Conservation (phyloP, 108 stramenopile species). For the Parietichytrium sp. region DNA sequence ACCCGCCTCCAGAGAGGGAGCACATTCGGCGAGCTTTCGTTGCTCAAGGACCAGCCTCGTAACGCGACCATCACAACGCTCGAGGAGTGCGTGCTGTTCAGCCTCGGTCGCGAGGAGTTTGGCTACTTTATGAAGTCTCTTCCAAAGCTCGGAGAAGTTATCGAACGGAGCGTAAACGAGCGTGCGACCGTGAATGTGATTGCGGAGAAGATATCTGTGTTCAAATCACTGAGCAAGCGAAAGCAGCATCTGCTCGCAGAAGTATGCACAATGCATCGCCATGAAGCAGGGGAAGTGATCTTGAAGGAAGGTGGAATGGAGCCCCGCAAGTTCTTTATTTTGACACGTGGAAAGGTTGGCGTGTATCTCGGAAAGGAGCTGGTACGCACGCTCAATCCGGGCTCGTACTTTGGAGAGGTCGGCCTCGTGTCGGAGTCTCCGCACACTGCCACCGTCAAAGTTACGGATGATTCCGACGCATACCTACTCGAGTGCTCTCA, state of each 20-base stretch:
- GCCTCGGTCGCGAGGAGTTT: slow-evolving; percentile 32
- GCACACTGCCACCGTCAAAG: slow-evolving; percentile 20
- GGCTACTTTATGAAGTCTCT: slow-evolving; percentile 25
- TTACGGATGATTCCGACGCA: slow-evolving; percentile 3
- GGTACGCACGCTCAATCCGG: not conserved
- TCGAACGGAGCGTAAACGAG: slow-evolving; percentile 39
- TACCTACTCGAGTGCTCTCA: slow-evolving; percentile 36
- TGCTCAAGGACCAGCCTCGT: slow-evolving; percentile 39
- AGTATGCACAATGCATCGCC: slow-evolving; percentile 25
- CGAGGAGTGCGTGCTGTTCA: slow-evolving; percentile 28
- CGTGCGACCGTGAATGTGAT: slow-evolving; percentile 28
- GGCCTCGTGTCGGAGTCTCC: slow-evolving; percentile 31
- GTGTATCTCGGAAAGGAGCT: not conserved
- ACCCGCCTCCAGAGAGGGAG: slow-evolving; percentile 15
- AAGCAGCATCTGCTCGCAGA: slow-evolving; percentile 26
- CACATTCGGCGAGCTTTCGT: slow-evolving; percentile 34
- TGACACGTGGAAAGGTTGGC: not conserved
- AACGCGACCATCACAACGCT: slow-evolving; percentile 37
- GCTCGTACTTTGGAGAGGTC: slow-evolving; percentile 37
- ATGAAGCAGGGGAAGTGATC: not conserved
- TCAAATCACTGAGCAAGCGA: slow-evolving; percentile 29
- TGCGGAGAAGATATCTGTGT: slow-evolving; percentile 28
- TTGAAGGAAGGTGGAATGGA: slow-evolving; percentile 15
- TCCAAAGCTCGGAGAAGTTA: slow-evolving; percentile 12
- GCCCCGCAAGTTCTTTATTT: slow-evolving; percentile 32